phyloP scores from a whole-genome alignment of 768 basidiomycete genomes.

The Boletus rubropictus region DNA sequence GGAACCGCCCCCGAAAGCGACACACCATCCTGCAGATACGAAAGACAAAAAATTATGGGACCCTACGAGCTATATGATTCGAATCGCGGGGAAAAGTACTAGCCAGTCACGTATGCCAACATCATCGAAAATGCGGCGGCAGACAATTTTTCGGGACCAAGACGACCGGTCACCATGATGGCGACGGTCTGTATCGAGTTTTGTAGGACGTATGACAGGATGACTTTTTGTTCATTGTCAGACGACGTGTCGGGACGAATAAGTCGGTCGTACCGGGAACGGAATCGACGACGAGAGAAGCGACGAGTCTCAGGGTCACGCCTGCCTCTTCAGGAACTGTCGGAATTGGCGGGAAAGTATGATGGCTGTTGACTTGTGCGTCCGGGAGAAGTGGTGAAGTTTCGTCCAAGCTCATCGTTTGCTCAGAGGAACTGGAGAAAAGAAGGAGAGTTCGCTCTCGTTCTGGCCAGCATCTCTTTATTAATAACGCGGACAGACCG shows the following conservation, averaged over 20 bases:
- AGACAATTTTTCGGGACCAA: constrained; percentile 66
- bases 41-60: constrained; percentile 48
- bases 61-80: constrained; percentile 30
- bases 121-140: constrained; percentile 70
- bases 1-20: constrained; percentile 74
- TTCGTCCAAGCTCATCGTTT: constrained; percentile 21
- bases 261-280: constrained; percentile 42
- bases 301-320: constrained; percentile 33
- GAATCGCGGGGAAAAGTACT: constrained; percentile 35
- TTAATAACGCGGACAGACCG: constrained; percentile 18
- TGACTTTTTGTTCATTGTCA: constrained; percentile 38
- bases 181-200: constrained; percentile 68
- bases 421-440: constrained; percentile 13
- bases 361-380: constrained; percentile 1
- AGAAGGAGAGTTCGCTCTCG: background rate
- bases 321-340: constrained; percentile 29
- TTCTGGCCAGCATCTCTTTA: background rate
- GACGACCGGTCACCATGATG: constrained; percentile 56
- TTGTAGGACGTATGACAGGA: constrained; percentile 65
- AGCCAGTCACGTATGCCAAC: constrained; percentile 75
- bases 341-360: constrained; percentile 13
- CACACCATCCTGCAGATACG: constrained; percentile 56
- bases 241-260: background rate
- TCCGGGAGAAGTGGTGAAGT: constrained; percentile 30
- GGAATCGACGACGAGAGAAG: constrained; percentile 49